Percentiles rank a stretch among this genome's conserved stretches.
Evolutionary conservation across 2,329 filamentous ascomycete species (phyloP).

Genomic region (Cladosporium sp.): DNA sequence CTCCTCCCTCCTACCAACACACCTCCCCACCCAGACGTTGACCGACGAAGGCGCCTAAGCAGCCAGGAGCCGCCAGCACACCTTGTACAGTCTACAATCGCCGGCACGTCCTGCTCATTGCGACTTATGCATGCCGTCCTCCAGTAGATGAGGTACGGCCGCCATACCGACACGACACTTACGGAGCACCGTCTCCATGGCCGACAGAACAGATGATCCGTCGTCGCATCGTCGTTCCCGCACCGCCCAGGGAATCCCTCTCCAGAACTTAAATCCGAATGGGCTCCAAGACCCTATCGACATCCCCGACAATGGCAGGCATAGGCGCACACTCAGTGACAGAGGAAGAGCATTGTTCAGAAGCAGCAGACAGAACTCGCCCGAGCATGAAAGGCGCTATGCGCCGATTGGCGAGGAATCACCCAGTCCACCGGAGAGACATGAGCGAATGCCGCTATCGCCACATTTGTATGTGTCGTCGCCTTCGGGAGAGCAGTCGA

Average conservation of each 20-base stretch:
- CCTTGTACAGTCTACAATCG: too few species aligned
- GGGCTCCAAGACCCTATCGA: conserved; percentile 25
- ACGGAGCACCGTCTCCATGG: conserved; percentile 34
- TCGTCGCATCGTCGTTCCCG: conserved; percentile 43
- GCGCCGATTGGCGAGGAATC: conserved; percentile 47
- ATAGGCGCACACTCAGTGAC: conserved; percentile 45
- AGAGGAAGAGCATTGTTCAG: conserved; percentile 43
- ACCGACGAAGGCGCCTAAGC: neutral
- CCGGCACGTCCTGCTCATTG: too few species aligned
- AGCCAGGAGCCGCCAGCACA: too few species aligned
- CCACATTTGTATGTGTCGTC: conserved; percentile 34
- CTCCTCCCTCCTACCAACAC: neutral
- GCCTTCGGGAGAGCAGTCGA: conserved; percentile 29
- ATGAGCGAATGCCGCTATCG: conserved; percentile 16
- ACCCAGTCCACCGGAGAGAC: conserved; percentile 40
- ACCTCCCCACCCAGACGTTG: neutral
- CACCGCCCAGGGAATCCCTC: conserved; percentile 60
- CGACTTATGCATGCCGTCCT: conserved; percentile 1
- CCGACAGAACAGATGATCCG: conserved; percentile 38
- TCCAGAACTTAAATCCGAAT: conserved; percentile 50
- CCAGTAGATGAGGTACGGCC: neutral
- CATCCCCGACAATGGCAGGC: conserved; percentile 28
- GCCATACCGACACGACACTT: neutral
- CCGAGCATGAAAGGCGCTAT: conserved; percentile 34
- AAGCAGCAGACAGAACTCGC: conserved; percentile 28